phyloP scores from a whole-genome alignment of 805 yeast species.

The Scheffersomyces lignosus region DNA sequence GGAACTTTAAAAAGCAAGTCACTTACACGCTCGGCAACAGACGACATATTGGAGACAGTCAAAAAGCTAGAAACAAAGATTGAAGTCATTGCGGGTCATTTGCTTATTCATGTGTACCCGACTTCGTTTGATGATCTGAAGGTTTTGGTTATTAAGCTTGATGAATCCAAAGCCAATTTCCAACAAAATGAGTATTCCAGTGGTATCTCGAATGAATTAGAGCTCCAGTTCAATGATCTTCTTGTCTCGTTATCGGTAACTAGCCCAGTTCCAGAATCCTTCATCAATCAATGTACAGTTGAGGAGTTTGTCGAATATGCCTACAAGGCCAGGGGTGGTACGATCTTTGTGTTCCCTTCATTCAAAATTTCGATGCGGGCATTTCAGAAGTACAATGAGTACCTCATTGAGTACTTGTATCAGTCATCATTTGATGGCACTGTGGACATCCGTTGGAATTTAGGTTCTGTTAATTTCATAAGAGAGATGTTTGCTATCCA shows the following conservation, averaged over 20 bases:
- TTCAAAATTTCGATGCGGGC: slow-evolving; percentile 74
- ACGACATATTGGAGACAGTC: slow-evolving; percentile 29
- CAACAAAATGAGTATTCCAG: slow-evolving; percentile 47
- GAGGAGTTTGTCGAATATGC: slow-evolving; percentile 58
- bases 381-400: slow-evolving; percentile 54
- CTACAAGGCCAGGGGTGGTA: slow-evolving; percentile 69
- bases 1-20: slow-evolving; percentile 8
- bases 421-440: slow-evolving; percentile 81
- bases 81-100: slow-evolving; percentile 56
- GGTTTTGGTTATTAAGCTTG: slow-evolving; percentile 64
- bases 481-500: slow-evolving; percentile 92
- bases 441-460: slow-evolving; percentile 90
- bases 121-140: slow-evolving; percentile 76
- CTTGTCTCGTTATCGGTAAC: slow-evolving; percentile 67
- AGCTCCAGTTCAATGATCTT: slow-evolving; percentile 61
- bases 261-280: slow-evolving; percentile 50
- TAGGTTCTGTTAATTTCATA: slow-evolving; percentile 87
- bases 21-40: slow-evolving; percentile 3
- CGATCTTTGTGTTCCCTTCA: slow-evolving; percentile 77
- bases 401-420: slow-evolving; percentile 64
- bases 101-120: slow-evolving; percentile 74
- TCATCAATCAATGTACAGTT: slow-evolving; percentile 45
- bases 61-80: slow-evolving; percentile 63
- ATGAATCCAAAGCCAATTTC: slow-evolving; percentile 53
- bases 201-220: slow-evolving; percentile 55